These are phyloP conservation scores for Fragaria ananassa DNA, from an alignment of 306 rosid species.

Conservation along the genomic window DNA sequence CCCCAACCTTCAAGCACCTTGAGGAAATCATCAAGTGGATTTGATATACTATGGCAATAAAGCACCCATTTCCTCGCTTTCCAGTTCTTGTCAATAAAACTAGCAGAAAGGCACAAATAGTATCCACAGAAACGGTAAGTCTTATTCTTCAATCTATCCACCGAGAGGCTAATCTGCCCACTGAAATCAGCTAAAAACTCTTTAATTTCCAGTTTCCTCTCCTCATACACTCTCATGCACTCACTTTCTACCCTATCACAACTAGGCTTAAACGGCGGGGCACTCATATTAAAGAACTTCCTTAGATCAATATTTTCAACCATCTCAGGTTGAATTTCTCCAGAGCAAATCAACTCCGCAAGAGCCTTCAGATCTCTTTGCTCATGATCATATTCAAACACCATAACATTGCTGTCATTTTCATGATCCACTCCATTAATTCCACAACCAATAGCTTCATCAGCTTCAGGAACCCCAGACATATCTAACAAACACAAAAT, in stretches of 20 bases:
- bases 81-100: constrained; percentile 21
- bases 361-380: not conserved
- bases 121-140: not conserved
- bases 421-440: constrained; percentile 3
- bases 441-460: not conserved
- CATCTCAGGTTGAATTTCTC: not conserved
- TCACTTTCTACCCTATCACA: not conserved
- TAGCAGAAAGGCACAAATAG: constrained; percentile 8
- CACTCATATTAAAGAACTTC: not conserved
- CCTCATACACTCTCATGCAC: constrained; percentile 4
- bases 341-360: constrained; percentile 8
- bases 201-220: not conserved
- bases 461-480: constrained; percentile 1
- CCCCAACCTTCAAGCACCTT: not conserved
- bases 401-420: not conserved
- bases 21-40: not conserved
- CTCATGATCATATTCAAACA: constrained; percentile 2
- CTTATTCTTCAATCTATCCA: not conserved
- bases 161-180: constrained; percentile 18
- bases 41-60: not conserved
- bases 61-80: constrained; percentile 12
- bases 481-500: not conserved
- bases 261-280: constrained; percentile 4
- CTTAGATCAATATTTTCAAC: not conserved
- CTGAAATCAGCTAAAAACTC: not conserved